Evolutionary conservation across 2,329 filamentous ascomycete species (phyloP), one percentile per base, ranked within the genome.

Genomic region (Aspergillus ruber): DNA sequence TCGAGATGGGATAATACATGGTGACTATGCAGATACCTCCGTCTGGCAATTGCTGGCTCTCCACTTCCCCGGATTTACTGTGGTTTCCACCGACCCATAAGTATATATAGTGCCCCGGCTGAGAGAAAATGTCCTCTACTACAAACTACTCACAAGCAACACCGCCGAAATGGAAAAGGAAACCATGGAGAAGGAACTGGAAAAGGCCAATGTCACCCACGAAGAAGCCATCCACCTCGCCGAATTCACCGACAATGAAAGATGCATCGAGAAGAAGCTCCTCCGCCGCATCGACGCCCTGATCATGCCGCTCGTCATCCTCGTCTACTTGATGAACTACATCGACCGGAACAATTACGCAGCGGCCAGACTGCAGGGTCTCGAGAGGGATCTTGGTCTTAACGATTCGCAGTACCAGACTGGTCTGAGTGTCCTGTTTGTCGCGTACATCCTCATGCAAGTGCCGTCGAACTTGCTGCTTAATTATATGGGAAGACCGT

Each of bases 401-500:
- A 57, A 54, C 3, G 61, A 55, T 12, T 52, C 62, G 6, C 54
- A 73, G 42, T 73, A 72, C 44, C 64, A 72, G 48, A 70, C 67
- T 5, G 69, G 68, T 21, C 56, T 74, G 8, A 70, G 68, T 1
- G 64, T 74, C 40, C 59, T 74, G 3, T 74, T 74, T 46, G 70
- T 73, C 29, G 69, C 58, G 21, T 74, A 74, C 42, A 72, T 74
- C 46, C 58, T 71, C 23, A 70, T 70, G 67, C 68, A 71, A 49
- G 72, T 74, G 4, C 75, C 75, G 0, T 76, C 70, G 45, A 76
- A 74, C 50, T 52, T 73, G 38, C 50, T 74, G 7, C 61, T 75
- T 20, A 67, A 67, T 40, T 67, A 71, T 43, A 64, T 69, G 54
- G 70, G 73, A n/a, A 58, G 63, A 2, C 71, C 71, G 1, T 71